phyloP scores from a whole-genome alignment of 2,329 filamentous ascomycete genomes.

The Phaeoacremonium minimum region DNA sequence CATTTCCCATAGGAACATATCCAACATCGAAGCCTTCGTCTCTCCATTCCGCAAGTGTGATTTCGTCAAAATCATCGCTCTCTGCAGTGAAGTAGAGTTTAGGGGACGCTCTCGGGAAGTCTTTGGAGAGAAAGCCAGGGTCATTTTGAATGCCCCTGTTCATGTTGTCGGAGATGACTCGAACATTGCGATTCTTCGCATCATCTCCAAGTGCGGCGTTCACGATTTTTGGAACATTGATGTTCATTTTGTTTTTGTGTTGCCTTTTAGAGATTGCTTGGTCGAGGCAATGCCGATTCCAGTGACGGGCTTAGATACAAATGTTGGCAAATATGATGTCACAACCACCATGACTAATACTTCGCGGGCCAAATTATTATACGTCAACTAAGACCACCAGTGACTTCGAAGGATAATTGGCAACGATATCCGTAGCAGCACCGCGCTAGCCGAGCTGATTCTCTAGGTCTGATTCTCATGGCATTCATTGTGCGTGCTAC shows the following conservation, averaged over 20 bases:
- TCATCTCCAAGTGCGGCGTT: background rate
- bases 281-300: conserved; percentile 13
- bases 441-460: too few species aligned
- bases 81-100: conserved; percentile 39
- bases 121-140: conserved; percentile 31
- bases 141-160: conserved; percentile 31
- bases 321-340: too few species aligned
- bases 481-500: too few species aligned
- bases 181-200: background rate
- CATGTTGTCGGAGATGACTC: conserved; percentile 7
- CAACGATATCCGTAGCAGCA: too few species aligned
- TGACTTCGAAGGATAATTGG: too few species aligned
- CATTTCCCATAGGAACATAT: conserved; percentile 33
- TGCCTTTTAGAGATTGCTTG: too few species aligned
- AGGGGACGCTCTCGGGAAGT: conserved; percentile 30
- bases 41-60: conserved; percentile 31
- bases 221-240: background rate
- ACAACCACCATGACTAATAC: too few species aligned
- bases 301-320: too few species aligned
- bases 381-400: too few species aligned
- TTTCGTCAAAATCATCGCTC: conserved; percentile 32
- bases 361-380: too few species aligned
- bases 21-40: conserved; percentile 37
- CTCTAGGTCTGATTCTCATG: too few species aligned
- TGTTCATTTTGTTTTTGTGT: background rate